Base-by-base conservation (phyloP, 116 monocot species). In the Phalaenopsis hybrid region DNA sequence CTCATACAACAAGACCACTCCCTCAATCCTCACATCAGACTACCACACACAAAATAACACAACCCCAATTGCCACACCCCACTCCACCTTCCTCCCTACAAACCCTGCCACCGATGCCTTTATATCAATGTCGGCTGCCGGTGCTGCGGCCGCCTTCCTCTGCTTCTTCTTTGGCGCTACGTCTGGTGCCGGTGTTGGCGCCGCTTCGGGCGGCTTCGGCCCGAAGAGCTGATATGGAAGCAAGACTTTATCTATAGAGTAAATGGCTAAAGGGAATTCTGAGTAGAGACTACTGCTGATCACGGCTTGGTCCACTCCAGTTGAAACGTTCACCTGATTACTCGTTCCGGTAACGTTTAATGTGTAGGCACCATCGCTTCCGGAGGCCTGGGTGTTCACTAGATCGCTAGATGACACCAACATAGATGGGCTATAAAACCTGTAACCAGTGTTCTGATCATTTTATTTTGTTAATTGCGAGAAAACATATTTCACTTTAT, bases 401-500 rank as follows among this genome's bases (percentile, higher is more conserved):
- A 92, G 94, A 86, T 94, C 90, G 80, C 92, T 90, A 12, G 86
- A 75, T 12, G 92, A 88, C 86, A 88, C 44, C 84, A 94, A 92
- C 11, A 84, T 88, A 58, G 69, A n/a, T 3, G 79, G 57, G 82
- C 84, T 89, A 88, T 88, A 94, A 84, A 50, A 94, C 57, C 86
- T 77, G 55, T 15, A 55, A 55, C 15, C 4, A 2, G 55, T 55
- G 28, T 28, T 28, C 28, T 28, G 28, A 28, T 28, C 28, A 28
- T 28, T 28, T 28, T 28, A 28, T 28, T 28, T 28, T 28, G 28
- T 28, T 28, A 28, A 28, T 28, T 28, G 28, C 28, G 28, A 28
- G 28, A 28, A 28, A 28, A 28, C 28, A 28, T 28, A 28, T 28
- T 28, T 28, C 28, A 28, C 28, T 28, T 28, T 28, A 28, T 28